Evolutionary conservation across 2,329 filamentous ascomycete genomes (phyloP).

Genomic region (Cladosporium sp.): DNA sequence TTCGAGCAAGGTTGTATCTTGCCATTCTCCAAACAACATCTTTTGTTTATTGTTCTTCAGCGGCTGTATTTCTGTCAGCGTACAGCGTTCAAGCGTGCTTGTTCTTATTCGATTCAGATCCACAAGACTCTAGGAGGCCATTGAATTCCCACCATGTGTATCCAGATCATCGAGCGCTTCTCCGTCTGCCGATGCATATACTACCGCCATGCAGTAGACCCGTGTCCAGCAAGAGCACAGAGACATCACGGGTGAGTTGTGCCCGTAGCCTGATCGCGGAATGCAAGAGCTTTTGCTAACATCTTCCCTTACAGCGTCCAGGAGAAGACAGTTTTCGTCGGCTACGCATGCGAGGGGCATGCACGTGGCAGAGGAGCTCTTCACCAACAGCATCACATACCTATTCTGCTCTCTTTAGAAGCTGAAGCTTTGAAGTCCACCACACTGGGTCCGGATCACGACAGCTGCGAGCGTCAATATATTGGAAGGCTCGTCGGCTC

Average conservation of each 20-base stretch:
- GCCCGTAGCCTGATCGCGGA: neutral
- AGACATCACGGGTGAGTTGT: constrained; percentile 59
- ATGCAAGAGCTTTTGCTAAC: neutral
- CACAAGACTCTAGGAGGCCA: neutral
- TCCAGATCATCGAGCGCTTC: constrained; percentile 72
- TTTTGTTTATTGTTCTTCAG: neutral
- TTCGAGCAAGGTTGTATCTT: neutral
- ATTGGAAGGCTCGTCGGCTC: neutral
- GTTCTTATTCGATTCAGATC: neutral
- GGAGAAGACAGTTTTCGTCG: constrained; percentile 77
- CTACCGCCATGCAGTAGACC: constrained; percentile 83
- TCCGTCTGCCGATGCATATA: constrained; percentile 86
- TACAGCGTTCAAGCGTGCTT: constrained; percentile 4
- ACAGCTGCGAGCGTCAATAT: neutral
- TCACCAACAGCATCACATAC: neutral
- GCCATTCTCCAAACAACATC: neutral
- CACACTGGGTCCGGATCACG: neutral
- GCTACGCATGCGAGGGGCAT: constrained; percentile 66
- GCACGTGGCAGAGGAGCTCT: constrained; percentile 20
- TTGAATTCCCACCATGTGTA: neutral
- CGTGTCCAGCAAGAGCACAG: constrained; percentile 74
- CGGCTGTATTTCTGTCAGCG: neutral
- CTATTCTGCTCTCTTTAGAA: neutral
- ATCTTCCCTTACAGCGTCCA: constrained; percentile 51
- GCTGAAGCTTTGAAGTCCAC: neutral